A percentile compares a stretch with the other conserved stretches of the same genome.
phyloP scores from a whole-genome alignment of 164 flowering plant genomes.

The Platanus orientalis region DNA sequence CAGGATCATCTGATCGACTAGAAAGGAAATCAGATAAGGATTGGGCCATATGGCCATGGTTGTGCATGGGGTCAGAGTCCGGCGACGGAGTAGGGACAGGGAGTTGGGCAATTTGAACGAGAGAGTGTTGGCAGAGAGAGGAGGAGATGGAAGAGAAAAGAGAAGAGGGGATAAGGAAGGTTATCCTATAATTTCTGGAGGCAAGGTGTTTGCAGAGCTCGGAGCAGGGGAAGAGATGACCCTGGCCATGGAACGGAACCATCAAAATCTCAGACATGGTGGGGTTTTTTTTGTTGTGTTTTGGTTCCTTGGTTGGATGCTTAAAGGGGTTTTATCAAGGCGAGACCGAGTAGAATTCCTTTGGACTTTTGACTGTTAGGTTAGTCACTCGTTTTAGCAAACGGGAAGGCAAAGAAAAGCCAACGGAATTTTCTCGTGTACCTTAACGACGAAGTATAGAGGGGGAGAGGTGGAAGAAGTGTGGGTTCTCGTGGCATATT shows the following conservation, averaged over 20 bases:
- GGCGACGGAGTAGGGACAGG: slow-evolving; percentile 18
- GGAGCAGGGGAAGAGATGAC: slow-evolving; percentile 49
- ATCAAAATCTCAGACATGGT: slow-evolving; percentile 36
- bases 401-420: too few relatives aligned
- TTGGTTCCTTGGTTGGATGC: too few relatives aligned
- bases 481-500: too few relatives aligned
- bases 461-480: too few relatives aligned
- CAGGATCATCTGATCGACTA: slow-evolving; percentile 9
- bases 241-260: slow-evolving; percentile 47
- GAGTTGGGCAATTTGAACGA: slow-evolving; percentile 20
- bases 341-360: too few relatives aligned
- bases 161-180: slow-evolving; percentile 39
- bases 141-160: slow-evolving; percentile 35
- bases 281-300: background rate
- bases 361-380: too few relatives aligned
- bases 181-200: slow-evolving; percentile 24
- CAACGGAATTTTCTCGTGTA: too few relatives aligned
- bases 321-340: too few relatives aligned
- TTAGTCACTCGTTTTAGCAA: too few relatives aligned
- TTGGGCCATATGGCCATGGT: slow-evolving; percentile 11
- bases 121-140: slow-evolving; percentile 28
- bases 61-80: background rate
- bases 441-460: too few relatives aligned
- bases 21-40: slow-evolving; percentile 25
- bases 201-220: slow-evolving; percentile 52